phyloP scores from a whole-genome alignment of 768 basidiomycete genomes.

The Phlegmacium glaucopus region DNA sequence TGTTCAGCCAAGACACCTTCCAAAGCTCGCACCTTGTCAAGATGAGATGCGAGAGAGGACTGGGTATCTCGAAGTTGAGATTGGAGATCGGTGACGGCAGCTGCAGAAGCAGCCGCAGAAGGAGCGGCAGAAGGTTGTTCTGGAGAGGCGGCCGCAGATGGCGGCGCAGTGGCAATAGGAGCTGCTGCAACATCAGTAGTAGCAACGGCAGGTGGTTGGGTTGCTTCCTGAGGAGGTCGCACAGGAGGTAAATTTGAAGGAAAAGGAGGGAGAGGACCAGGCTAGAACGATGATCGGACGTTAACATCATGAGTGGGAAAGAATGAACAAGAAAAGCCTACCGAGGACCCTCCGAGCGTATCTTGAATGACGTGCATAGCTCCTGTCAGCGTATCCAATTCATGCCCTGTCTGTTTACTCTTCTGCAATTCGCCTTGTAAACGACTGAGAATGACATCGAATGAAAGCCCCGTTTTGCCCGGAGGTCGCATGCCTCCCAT shows the following conservation, averaged over 20 bases:
- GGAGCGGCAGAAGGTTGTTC: constrained; percentile 6
- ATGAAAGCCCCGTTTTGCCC: constrained; percentile 83
- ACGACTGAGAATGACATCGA: constrained; percentile 87
- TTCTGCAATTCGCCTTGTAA: constrained; percentile 95
- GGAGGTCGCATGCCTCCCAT: constrained; percentile 79
- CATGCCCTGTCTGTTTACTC: constrained; percentile 88
- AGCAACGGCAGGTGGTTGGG: constrained; percentile 17
- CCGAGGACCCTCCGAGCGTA: constrained; percentile 79
- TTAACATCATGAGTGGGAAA: background rate
- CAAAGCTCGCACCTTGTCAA: constrained; percentile 78
- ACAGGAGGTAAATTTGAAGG: constrained; percentile 67
- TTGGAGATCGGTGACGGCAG: constrained; percentile 62
- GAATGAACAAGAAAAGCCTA: constrained; percentile 34
- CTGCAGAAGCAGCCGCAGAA: constrained; percentile 19
- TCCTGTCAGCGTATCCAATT: constrained; percentile 71
- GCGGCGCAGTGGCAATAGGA: constrained; percentile 16
- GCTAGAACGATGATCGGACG: constrained; percentile 33
- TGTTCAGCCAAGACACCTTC: constrained; percentile 84
- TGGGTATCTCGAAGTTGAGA: constrained; percentile 84
- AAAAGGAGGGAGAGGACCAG: constrained; percentile 57
- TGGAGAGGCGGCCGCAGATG: constrained; percentile 2
- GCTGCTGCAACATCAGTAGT: constrained; percentile 23
- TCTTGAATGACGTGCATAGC: constrained; percentile 92
- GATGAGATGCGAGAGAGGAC: constrained; percentile 65
- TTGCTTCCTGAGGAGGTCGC: constrained; percentile 36